Base-by-base conservation (phyloP, 2,329 filamentous ascomycete genomes). In the Xylaria sp. region DNA sequence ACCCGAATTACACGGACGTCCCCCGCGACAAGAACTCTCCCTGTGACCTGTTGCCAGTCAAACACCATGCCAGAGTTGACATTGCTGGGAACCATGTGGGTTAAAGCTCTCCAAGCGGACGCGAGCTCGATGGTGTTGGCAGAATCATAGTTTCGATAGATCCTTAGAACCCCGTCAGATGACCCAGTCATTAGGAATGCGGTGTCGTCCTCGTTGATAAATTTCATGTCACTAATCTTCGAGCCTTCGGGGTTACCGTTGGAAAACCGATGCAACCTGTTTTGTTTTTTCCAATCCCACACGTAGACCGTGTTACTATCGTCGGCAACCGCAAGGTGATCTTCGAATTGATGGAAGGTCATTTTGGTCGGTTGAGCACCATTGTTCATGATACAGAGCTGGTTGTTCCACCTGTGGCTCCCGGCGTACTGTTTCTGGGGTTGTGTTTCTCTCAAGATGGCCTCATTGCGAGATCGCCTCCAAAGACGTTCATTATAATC, bases 31-130 rank as follows among this genome's bases (percentile, higher is more conserved):
- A 99, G 86, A 8, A 97, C 91, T 68, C 93, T 93, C 8, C 96
- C 96, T 73, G 93, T 93, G n/a, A 97, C 94, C 81, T 99, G 96
- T 79, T 98, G 95, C 96, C 96, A 99, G 79, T 99, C 95, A 78
- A 98, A 97, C 30, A 98, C 95, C 81, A 99, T 91, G 25, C 96
- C 96, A 1, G 94, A 94, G 78, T 97, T 97, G 76, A 94, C 91
- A 75, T 95, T 97, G 79, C 93, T 97, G 4, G 94, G 93, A 6
- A 98, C 92, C 78, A 98, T 91, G 80, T 99, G 93, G 13, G 93
- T 97, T 67, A 99, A 82, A 4, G 96, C 96, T 55, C 96, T 90
- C 89, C 97, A 98, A 20, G 93, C 89, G 0, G 95, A 94, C 3
- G 97, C 94, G 34, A 99, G 87, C 80, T 97, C 92, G 32, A 96